Evolutionary conservation across 2,329 filamentous ascomycete genomes (phyloP).

Genomic region (Apiospora pterosperma): DNA sequence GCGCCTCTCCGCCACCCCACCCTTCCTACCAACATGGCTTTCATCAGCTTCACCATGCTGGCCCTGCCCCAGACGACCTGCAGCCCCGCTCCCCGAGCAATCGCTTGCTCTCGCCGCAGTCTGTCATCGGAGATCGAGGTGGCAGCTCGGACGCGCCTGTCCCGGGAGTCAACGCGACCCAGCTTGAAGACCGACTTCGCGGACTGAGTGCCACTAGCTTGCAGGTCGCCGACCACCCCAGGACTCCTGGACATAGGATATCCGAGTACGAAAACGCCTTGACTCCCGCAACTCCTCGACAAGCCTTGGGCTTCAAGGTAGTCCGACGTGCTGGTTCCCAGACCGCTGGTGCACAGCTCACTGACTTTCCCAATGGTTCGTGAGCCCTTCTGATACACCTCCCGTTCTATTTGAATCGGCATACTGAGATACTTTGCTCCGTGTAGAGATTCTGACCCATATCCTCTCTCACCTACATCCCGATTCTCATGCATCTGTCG

Average conservation of each 20-base stretch:
- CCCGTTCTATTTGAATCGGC: slow-evolving; percentile 9
- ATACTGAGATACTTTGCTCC: slow-evolving; percentile 8
- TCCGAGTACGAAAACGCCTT: slow-evolving; percentile 60
- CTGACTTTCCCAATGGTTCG: slow-evolving; percentile 79
- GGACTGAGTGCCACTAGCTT: slow-evolving; percentile 44
- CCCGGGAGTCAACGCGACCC: slow-evolving; percentile 18
- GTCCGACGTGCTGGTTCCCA: slow-evolving; percentile 41
- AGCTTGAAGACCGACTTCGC: slow-evolving; percentile 48
- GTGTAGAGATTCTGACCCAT: slow-evolving; percentile 83
- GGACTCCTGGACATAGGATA: slow-evolving; percentile 49
- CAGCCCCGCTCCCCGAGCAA: slow-evolving; percentile 23
- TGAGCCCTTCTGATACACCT: neutral
- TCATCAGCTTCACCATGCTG: slow-evolving; percentile 35
- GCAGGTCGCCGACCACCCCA: slow-evolving; percentile 22
- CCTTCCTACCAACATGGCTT: slow-evolving; percentile 55
- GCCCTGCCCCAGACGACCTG: slow-evolving; percentile 32
- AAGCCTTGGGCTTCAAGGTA: slow-evolving; percentile 53
- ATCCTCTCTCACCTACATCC: slow-evolving; percentile 87
- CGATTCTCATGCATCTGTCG: slow-evolving; percentile 75
- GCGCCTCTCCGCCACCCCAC: slow-evolving; percentile 29
- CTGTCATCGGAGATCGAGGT: neutral
- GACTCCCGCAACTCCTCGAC: slow-evolving; percentile 42
- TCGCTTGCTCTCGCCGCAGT: neutral
- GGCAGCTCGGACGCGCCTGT: slow-evolving; percentile 10
- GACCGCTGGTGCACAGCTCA: slow-evolving; percentile 40